Evolutionary conservation across 345 rosid genomes (phyloP).

Genomic region (Microthlaspi erraticum): DNA sequence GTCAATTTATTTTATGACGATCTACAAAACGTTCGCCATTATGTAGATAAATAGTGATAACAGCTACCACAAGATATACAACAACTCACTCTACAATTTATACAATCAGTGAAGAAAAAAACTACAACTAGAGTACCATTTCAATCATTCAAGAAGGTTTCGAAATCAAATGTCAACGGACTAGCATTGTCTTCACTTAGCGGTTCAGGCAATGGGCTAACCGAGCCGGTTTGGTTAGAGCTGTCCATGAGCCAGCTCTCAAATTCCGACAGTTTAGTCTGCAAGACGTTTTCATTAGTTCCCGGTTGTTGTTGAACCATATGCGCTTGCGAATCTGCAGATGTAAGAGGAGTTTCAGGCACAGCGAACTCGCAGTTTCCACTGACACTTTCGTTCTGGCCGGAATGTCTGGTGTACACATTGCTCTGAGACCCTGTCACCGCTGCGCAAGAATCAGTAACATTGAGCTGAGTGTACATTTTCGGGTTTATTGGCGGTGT

Average conservation of each 20-base stretch:
- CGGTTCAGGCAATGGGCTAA: slow-evolving; percentile 30
- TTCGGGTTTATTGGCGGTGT: slow-evolving; percentile 5
- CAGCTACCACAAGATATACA: neutral
- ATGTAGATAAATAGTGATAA: neutral
- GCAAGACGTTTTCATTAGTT: slow-evolving; percentile 33
- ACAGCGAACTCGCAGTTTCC: slow-evolving; percentile 12
- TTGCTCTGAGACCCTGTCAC: slow-evolving; percentile 26
- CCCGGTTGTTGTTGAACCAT: slow-evolving; percentile 28
- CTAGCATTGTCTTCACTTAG: slow-evolving; percentile 9
- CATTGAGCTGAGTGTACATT: slow-evolving; percentile 18
- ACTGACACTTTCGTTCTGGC: slow-evolving; percentile 15
- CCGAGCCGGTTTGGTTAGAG: slow-evolving; percentile 23
- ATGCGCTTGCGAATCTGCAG: slow-evolving; percentile 7
- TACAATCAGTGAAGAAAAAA: no score
- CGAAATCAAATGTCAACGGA: slow-evolving; percentile 42
- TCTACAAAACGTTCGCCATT: no score
- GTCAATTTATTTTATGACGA: no score
- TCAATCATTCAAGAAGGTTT: slow-evolving; percentile 40
- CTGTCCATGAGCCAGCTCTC: slow-evolving; percentile 46
- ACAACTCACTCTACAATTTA: no score
- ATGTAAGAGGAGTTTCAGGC: neutral
- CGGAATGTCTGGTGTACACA: slow-evolving; percentile 11
- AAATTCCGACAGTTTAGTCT: slow-evolving; percentile 35
- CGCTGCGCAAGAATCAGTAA: slow-evolving; percentile 6
- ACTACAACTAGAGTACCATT: neutral